These are phyloP conservation scores for Alternaria tenuissima DNA, from an alignment of 2,329 filamentous ascomycete genomes.

Conservation along the genomic window DNA sequence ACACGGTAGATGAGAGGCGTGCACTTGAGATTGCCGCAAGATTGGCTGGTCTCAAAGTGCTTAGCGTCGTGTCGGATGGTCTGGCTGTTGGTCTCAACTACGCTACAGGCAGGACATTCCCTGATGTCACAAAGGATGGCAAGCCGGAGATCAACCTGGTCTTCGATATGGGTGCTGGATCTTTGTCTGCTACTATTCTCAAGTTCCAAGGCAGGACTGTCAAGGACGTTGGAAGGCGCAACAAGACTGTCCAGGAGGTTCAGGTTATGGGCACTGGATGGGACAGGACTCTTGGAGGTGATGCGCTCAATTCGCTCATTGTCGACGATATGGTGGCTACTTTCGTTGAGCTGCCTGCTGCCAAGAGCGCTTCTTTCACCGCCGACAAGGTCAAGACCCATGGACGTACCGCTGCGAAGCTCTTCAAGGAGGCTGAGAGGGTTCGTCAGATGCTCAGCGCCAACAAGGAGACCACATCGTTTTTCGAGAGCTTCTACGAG, in stretches of 20 bases:
- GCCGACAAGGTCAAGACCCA: conserved; percentile 72
- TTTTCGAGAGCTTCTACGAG: conserved; percentile 89
- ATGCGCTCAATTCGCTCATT: conserved; percentile 86
- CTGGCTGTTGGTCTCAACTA: conserved; percentile 95
- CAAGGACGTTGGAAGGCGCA: conserved; percentile 91
- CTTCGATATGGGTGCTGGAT: conserved; percentile 98
- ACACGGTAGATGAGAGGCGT: conserved; percentile 87
- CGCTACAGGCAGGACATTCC: conserved; percentile 89
- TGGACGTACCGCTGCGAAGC: conserved; percentile 84
- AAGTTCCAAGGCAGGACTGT: conserved; percentile 88
- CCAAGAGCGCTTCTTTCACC: conserved; percentile 70
- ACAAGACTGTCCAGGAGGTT: conserved; percentile 98
- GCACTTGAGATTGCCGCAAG: conserved; percentile 85
- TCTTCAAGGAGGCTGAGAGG: conserved; percentile 92
- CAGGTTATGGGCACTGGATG: conserved; percentile 85
- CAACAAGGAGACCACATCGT: conserved; percentile 80
- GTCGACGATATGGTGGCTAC: conserved; percentile 86
- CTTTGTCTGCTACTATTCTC: conserved; percentile 86
- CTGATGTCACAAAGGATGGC: conserved; percentile 79
- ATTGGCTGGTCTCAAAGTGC: conserved; percentile 84
- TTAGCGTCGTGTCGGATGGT: conserved; percentile 87
- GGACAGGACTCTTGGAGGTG: conserved; percentile 89
- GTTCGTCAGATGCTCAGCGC: conserved; percentile 90
- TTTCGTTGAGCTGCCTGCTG: conserved; percentile 72
- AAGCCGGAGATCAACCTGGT: conserved; percentile 92